These are phyloP conservation scores for Pulchroboletus neoregius DNA, from an alignment of 1,284 basidiomycete species.

Conservation along the genomic window DNA sequence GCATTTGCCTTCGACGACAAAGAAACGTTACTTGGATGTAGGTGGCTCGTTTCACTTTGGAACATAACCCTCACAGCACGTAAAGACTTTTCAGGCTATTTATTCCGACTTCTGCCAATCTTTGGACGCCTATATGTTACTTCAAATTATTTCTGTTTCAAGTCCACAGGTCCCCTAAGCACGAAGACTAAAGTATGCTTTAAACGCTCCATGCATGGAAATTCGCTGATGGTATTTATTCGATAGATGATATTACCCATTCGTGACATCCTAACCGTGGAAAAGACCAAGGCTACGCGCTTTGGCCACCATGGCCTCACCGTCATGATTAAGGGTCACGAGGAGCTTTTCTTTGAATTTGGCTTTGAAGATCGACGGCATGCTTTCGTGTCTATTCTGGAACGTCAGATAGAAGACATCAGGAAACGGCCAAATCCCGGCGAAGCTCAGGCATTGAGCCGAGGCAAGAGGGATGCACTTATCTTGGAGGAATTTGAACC, in stretches of 20 bases:
- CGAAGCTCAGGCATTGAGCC: conserved; percentile 40
- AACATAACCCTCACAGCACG: conserved; percentile 11
- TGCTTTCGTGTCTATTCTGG: conserved; percentile 71
- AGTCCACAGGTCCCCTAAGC: conserved; percentile 72
- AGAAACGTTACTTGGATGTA: conserved; percentile 83
- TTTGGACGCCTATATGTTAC: conserved; percentile 86
- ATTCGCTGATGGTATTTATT: conserved; percentile 6
- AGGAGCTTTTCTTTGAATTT: conserved; percentile 97
- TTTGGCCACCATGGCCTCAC: conserved; percentile 88
- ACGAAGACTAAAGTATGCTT: conserved; percentile 70
- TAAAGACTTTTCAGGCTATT: conserved; percentile 82
- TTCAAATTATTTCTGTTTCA: conserved; percentile 86
- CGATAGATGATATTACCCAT: conserved; percentile 90
- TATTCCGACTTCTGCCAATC: conserved; percentile 83
- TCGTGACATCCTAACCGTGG: conserved; percentile 78
- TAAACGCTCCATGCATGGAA: conserved; percentile 6
- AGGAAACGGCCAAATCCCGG: conserved; percentile 45
- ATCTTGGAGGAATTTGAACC: conserved; percentile 72
- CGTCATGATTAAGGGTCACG: conserved; percentile 90
- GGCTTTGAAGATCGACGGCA: conserved; percentile 71
- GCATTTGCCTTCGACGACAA: conserved; percentile 84
- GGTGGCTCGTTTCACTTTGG: conserved; percentile 33
- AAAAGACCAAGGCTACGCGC: conserved; percentile 83
- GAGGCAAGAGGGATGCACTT: conserved; percentile 60
- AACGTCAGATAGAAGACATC: conserved; percentile 77